A percentile compares a stretch with the other conserved stretches of the same genome.
These are phyloP conservation scores for Glycyrrhiza uralensis DNA, from an alignment of 306 rosid genomes.

Conservation along the genomic window DNA sequence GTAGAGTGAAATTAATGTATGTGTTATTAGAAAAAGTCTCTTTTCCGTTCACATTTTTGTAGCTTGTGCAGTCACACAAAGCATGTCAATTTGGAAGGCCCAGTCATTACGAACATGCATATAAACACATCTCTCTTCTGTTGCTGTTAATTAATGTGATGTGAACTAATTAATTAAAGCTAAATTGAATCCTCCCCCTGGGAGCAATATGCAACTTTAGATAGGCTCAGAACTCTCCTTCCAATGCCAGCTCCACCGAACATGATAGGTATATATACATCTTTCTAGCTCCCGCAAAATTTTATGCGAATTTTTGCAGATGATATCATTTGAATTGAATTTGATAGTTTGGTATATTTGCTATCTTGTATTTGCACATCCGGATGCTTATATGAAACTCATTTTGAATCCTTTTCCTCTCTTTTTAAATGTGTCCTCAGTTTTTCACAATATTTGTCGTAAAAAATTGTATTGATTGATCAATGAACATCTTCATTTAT, in stretches of 20 bases:
- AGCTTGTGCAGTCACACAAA: slow-evolving; percentile 4
- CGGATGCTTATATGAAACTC: too few relatives aligned
- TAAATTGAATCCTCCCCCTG: not conserved
- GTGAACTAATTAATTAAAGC: not conserved
- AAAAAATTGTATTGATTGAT: too few relatives aligned
- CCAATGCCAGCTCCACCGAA: not conserved
- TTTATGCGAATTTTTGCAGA: not conserved
- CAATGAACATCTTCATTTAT: too few relatives aligned
- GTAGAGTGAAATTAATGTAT: too few relatives aligned
- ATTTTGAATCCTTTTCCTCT: too few relatives aligned
- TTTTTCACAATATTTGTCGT: too few relatives aligned
- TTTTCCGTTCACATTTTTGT: slow-evolving; percentile 4
- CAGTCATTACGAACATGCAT: not conserved
- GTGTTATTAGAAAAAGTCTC: too few relatives aligned
- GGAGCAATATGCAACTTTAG: not conserved
- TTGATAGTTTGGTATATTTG: not conserved
- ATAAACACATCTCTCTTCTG: not conserved
- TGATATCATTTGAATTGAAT: not conserved
- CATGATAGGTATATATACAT: not conserved
- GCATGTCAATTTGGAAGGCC: not conserved
- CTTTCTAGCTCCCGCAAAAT: not conserved
- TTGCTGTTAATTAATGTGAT: not conserved
- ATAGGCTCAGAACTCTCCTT: not conserved
- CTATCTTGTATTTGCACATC: not conserved
- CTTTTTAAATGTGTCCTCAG: too few relatives aligned